Base-by-base conservation (phyloP, 768 basidiomycete genomes). In the Calvatia gigantea region DNA sequence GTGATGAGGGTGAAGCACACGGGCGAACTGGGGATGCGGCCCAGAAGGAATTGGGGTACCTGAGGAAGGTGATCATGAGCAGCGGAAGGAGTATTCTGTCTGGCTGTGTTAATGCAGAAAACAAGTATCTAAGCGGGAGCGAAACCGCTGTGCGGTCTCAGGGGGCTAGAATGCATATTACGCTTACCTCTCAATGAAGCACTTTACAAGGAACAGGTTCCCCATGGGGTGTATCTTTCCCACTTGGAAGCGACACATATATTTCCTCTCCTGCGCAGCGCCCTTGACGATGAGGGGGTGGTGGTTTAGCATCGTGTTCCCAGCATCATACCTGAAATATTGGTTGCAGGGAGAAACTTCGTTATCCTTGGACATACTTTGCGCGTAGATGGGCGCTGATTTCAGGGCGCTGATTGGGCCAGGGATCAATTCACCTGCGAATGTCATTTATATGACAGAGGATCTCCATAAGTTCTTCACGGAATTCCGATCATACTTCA, bases 71-170 rank as follows among this genome's bases (percentile, higher is more conserved):
- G n/a, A n/a, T n/a, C n/a, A n/a, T n/a, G n/a, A n/a, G n/a, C n/a
- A n/a, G n/a, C n/a, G n/a, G n/a, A n/a, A n/a, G n/a, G n/a, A n/a
- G n/a, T n/a, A n/a, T n/a, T n/a, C 50, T 50, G 19, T 50, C 19
- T 21, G 23, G 15, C n/a, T 44, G 38, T 11, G 27, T 41, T 14
- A 21, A 17, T 21, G 19, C 21, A 23, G 14, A 35, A n/a, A n/a
- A 35, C 38, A 64, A 58, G 41, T 64, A 33, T 61, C 56, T 23
- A 15, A 1, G 6, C 59, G 59, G 14, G 61, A 63, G 55, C 39
- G 56, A 55, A 53, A 59, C 43, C 46, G 25, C n/a, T 65, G 58
- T 39, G 53, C 62, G 35, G 59, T 63, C 35, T 62, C 57, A 6
- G n/a, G 46, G 4, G 4, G 9, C 25, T 59, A 63, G 42, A 60